A percentile compares a stretch with the other conserved stretches of the same genome.
Evolutionary conservation across 768 basidiomycete genomes (phyloP).

Genomic region (Lactarius deliciosus): DNA sequence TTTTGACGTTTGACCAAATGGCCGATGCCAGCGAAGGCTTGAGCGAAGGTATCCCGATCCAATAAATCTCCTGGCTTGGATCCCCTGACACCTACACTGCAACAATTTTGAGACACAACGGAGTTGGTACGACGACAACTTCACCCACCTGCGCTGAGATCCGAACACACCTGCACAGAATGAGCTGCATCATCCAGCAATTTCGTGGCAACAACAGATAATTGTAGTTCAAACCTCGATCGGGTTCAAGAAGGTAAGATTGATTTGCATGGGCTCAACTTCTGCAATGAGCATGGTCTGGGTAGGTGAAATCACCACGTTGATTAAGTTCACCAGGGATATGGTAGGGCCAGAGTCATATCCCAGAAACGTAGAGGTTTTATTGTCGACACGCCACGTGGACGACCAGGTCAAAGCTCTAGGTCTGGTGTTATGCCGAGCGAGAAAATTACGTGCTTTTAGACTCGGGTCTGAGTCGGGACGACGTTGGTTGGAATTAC

Average conservation of each 20-base stretch:
- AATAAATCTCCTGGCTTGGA: constrained; percentile 6
- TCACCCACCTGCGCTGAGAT: constrained; percentile 39
- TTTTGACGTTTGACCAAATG: constrained; percentile 21
- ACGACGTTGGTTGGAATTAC: too few species aligned
- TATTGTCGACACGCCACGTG: constrained; percentile 17
- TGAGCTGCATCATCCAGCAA: constrained; percentile 38
- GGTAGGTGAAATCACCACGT: constrained; percentile 39
- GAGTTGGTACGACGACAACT: background rate
- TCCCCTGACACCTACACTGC: constrained; percentile 33
- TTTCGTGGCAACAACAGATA: too few species aligned
- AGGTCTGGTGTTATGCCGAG: background rate
- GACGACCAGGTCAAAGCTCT: constrained; percentile 17
- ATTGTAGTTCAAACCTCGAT: constrained; percentile 37
- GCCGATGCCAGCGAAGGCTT: constrained; percentile 12
- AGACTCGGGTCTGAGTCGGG: too few species aligned
- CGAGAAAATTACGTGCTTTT: background rate
- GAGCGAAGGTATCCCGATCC: too few species aligned
- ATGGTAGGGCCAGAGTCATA: too few species aligned
- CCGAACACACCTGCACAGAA: constrained; percentile 41
- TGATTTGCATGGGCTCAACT: constrained; percentile 40
- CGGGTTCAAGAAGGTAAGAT: constrained; percentile 41
- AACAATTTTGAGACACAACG: background rate
- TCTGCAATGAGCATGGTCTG: constrained; percentile 36
- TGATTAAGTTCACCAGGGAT: constrained; percentile 24
- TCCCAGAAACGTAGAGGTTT: constrained; percentile 29